Base-by-base conservation (phyloP, 192 early-diverging fungal genomes). In the Mortierella alpina region DNA sequence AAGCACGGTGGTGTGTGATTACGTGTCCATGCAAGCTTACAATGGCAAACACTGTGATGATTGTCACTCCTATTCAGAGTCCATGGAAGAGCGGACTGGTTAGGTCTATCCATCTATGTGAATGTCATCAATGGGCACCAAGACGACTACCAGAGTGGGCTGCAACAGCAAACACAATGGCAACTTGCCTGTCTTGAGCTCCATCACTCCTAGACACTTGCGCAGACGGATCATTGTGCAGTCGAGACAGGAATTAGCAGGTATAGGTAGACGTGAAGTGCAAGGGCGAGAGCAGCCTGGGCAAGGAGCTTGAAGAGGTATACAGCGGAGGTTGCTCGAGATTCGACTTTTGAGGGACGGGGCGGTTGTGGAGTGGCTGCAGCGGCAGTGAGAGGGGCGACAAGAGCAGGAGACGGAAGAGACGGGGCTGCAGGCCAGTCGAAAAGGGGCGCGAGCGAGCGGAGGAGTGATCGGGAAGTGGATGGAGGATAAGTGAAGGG, bases 181-280 rank as follows among this genome's bases (percentile, higher is more conserved):
- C 17, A 8, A 79, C 76, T 61, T 79, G 69, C 76, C 76, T 79
- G 76, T 79, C 64, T 79, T 79, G 58, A 79, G 69, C 59, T 79
- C 76, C 54, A 79, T 44, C 17, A 79, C 65, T 49, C 76, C 76
- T 15, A 79, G 56, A 53, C 76, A 79, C 58, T 79, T 79, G 68
- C 76, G 68, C 8, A 79, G 64, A 31, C 69, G 76, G 67, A 79
- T 66, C 76, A 79, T 79, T 50, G 41, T 78, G 66, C 40, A 39
- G 8, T 56, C 9, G 60, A 1, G 8, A 23, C 4, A 31, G 44
- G 22, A 23, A 50, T 46, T 31, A 42, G 46, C 54, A 47, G 50
- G 15, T 31, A 17, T 13, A 15, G 50, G 11, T 63, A 4, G 3
- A 41, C 8, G 17, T 60, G 59, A 60, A 41, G 60, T 7, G 60